A percentile compares a stretch with the other conserved stretches of the same genome.
Evolutionary conservation across 495 filamentous ascomycete species (phyloP).

Genomic region (Aspergillus ostianus): DNA sequence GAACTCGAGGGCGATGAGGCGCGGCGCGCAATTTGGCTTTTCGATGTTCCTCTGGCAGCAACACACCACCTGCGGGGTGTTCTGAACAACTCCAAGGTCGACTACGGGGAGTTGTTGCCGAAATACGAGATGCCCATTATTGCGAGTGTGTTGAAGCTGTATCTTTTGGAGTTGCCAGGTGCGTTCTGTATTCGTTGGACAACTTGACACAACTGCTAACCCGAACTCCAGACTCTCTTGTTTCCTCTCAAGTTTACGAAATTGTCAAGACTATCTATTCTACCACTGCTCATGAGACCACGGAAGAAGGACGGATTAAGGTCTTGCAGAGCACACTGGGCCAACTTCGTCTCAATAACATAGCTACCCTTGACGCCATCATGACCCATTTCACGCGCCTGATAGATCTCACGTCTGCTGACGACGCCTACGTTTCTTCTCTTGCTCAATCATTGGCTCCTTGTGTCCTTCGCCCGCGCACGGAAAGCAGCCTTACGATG

Average conservation of each 20-base stretch:
- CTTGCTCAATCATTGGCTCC: slow-evolving; percentile 79
- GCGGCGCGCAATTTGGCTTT: slow-evolving; percentile 87
- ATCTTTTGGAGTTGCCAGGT: slow-evolving; percentile 94
- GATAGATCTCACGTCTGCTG: slow-evolving; percentile 94
- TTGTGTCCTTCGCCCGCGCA: slow-evolving; percentile 83
- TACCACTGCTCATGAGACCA: slow-evolving; percentile 68
- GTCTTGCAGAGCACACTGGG: slow-evolving; percentile 95
- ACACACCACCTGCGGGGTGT: slow-evolving; percentile 80
- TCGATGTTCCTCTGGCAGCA: slow-evolving; percentile 80
- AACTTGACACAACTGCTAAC: slow-evolving; percentile 4
- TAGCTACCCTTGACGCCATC: slow-evolving; percentile 95
- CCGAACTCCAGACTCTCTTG: slow-evolving; percentile 71
- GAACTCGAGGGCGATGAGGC: slow-evolving; percentile 97
- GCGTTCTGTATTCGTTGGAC: slow-evolving; percentile 26
- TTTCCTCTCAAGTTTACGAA: slow-evolving; percentile 98
- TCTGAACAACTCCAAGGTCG: slow-evolving; percentile 85
- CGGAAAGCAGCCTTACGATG: slow-evolving; percentile 86
- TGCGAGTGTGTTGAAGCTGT: slow-evolving; percentile 90
- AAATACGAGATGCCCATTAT: slow-evolving; percentile 92
- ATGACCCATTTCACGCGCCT: slow-evolving; percentile 97
- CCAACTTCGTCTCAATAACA: slow-evolving; percentile 93
- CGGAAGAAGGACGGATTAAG: slow-evolving; percentile 73
- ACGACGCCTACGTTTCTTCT: slow-evolving; percentile 76
- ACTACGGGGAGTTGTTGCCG: slow-evolving; percentile 71
- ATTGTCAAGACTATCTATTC: slow-evolving; percentile 96